Base-by-base conservation (phyloP, 176 grass and related monocot genomes). In the Pharus latifolius region DNA sequence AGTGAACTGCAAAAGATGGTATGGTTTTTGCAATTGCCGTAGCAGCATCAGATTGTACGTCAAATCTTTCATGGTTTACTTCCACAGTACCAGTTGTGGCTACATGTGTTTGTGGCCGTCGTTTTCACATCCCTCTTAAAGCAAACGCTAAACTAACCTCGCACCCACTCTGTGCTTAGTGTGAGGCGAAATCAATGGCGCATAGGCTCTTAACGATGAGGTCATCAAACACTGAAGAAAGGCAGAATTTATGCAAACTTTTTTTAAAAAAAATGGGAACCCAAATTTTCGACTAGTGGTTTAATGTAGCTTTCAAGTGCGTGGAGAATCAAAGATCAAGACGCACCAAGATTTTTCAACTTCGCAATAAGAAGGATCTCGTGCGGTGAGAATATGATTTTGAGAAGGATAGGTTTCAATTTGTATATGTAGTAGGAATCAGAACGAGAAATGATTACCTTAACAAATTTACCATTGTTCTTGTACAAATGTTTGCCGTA, bases 71-170 rank as follows among this genome's bases (percentile, higher is more conserved):
- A 14, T 15, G 40, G 27, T 12, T 33, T n/a, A n/a, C n/a, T n/a
- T n/a, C n/a, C n/a, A n/a, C n/a, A n/a, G n/a, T n/a, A n/a, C n/a
- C 29, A n/a, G 28, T 63, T 49, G 29, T 4, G 17, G 3, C 53
- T 30, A 44, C 15, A 31, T 73, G 52, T 51, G n/a, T 42, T 49
- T 66, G 27, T 42, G 79, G 30, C 56, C 8, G 47, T 30, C 45
- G 60, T 60, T 75, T 11, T 74, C 49, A 73, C 10, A 56, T 63
- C 56, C 60, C 35, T 46, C 79, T 82, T 74, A 28, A 82, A 74
- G 70, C 69, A 34, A 66, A 82, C 63, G 70, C 49, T 67, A 82
- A 75, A 75, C 63, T 25, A 82, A 82, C 79, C 67, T 74, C 60
- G 56, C 46, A 82, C 79, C 79, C 65, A 49, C n/a, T 74, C 18